Evolutionary conservation across 1,284 basidiomycete genomes (phyloP), one percentile per base, ranked within the genome.

Genomic region (Naganishia sp.): DNA sequence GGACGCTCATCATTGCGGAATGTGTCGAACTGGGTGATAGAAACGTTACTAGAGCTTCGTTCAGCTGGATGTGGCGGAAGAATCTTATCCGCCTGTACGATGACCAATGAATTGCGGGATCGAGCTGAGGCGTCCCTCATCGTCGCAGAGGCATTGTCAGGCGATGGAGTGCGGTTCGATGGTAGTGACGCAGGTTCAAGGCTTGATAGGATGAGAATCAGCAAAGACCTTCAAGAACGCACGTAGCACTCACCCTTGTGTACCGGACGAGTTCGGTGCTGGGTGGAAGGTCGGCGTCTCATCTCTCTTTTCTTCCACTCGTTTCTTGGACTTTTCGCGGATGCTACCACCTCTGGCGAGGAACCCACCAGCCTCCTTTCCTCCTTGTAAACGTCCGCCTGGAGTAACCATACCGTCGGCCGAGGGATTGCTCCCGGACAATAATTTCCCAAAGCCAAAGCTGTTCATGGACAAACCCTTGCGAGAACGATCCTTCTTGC

Each of bases 381-480:
- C 64, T 56, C 56, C 18, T 42, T 49, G 46, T 18, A n/a, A 9
- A 18, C 53, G 45, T n/a, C 44, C 39, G 28, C 59, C 42, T 49
- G 63, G 25, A 39, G 33, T 33, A 39, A 69, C 56, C 43, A 70
- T n/a, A 53, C 70, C 68, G 21, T 71, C 70, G 5, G 70, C 67
- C 13, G 75, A 71, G 15, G 66, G 53, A 44, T 67, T 66, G 23
- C 53, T 48, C n/a, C 56, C 48, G 0, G 69, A 68, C 28, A 89
- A 84, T 55, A 90, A 81, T 75, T 86, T 86, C 57, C 85, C 84
- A 13, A 90, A 81, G n/a, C 86, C 86, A 73, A 89, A 87, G 75
- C 88, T 88, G 81, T 89, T 88, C 69, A 88, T 82, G 0, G 88
- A 89, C 68, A 88, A 75, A 11, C 87, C 86, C 68, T 85, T 85